Evolutionary conservation across 306 rosid genomes (phyloP).

Genomic region (Begonia loranthoides): DNA sequence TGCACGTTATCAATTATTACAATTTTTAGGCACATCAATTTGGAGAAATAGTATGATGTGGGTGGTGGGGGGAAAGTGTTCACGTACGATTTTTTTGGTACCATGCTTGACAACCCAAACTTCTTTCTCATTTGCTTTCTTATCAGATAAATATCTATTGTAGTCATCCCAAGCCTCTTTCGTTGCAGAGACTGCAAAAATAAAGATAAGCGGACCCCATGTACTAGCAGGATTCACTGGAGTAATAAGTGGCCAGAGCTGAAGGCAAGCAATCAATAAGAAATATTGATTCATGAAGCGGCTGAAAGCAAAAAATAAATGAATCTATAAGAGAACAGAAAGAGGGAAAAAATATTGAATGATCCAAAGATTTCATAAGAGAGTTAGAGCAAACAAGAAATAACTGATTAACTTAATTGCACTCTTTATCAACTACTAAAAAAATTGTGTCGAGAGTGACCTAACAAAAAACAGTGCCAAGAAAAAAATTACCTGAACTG

Average conservation of each 20-base stretch:
- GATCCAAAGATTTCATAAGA: background rate
- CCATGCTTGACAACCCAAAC: conserved; percentile 88
- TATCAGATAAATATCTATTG: conserved; percentile 87
- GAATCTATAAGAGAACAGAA: conserved; percentile 16
- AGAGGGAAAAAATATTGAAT: background rate
- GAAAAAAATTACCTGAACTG: conserved; percentile 71
- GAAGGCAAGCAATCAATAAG: conserved; percentile 96
- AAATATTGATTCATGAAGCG: conserved; percentile 99
- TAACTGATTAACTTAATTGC: background rate
- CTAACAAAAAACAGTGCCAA: conserved; percentile 7
- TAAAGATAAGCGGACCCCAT: conserved; percentile 99
- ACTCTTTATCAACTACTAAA: background rate
- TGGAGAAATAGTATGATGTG: conserved; percentile 6
- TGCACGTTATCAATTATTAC: too few species aligned
- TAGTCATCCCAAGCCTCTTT: conserved; percentile 99
- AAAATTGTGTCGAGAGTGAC: conserved; percentile 2
- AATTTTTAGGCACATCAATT: too few species aligned
- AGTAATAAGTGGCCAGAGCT: conserved; percentile 94
- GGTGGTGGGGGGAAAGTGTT: conserved; percentile 4
- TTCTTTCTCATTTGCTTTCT: conserved; percentile 90
- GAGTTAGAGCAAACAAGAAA: background rate
- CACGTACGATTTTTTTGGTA: conserved; percentile 60
- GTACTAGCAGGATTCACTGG: conserved; percentile 99
- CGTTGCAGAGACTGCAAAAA: conserved; percentile 92
- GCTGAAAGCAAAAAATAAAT: conserved; percentile 38